Percentiles rank a stretch among this genome's conserved stretches.
These are phyloP conservation scores for Aphanomyces euteiches DNA, from an alignment of 352 stramenopile species.

Conservation along the genomic window DNA sequence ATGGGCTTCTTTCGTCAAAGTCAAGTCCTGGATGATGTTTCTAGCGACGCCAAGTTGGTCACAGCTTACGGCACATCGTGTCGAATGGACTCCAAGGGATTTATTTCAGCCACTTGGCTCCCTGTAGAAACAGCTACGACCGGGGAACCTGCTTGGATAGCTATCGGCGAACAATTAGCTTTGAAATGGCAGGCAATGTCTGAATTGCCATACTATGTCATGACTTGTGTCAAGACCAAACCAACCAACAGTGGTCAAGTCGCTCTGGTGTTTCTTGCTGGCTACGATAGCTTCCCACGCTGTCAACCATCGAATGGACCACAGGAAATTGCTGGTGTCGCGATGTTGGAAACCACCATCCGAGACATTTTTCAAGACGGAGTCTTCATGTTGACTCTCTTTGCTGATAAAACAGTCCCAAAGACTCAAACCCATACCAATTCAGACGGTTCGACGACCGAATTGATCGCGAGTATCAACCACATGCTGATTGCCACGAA, in stretches of 20 bases:
- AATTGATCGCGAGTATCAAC: neutral
- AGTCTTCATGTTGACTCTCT: neutral
- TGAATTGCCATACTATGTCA: neutral
- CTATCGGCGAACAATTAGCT: neutral
- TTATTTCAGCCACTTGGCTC: neutral
- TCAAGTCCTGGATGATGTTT: too few relatives aligned
- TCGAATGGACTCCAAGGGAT: neutral
- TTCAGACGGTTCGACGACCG: conserved; percentile 3
- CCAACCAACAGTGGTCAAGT: neutral
- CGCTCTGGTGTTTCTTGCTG: conserved; percentile 10
- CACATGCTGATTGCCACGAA: neutral
- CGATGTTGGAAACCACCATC: conserved; percentile 9
- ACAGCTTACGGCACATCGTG: neutral
- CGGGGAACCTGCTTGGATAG: neutral
- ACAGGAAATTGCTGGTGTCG: conserved; percentile 9
- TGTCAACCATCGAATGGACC: neutral
- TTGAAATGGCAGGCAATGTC: neutral
- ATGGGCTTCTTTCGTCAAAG: too few relatives aligned
- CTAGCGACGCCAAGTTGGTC: too few relatives aligned
- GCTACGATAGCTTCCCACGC: neutral
- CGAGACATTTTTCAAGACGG: neutral
- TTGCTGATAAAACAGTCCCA: neutral
- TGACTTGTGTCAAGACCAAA: neutral
- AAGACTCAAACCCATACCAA: neutral
- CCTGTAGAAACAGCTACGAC: neutral